Percentiles rank a stretch among this genome's conserved stretches.
Evolutionary conservation across 805 yeast genomes (phyloP).

Genomic region (Candida quercuum): DNA sequence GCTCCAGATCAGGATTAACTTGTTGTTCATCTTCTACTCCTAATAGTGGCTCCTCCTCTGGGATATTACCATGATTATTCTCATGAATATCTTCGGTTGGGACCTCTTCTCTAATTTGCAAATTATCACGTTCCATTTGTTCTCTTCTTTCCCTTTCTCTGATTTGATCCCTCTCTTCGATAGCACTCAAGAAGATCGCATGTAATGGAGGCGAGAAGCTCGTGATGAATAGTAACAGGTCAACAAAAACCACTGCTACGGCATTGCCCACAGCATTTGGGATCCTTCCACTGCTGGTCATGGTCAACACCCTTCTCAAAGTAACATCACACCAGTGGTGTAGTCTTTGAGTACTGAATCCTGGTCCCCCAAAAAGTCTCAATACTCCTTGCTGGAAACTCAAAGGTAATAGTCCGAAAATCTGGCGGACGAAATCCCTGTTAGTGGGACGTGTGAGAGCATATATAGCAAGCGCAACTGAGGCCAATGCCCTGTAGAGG

Average conservation of each 20-base stretch:
- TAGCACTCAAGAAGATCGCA: conserved; percentile 2
- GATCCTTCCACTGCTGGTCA: background rate
- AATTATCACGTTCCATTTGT: background rate
- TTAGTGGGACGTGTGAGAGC: background rate
- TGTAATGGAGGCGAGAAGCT: conserved; percentile 10
- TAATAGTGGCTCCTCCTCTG: too few relatives aligned
- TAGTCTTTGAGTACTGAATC: background rate
- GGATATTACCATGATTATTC: too few relatives aligned
- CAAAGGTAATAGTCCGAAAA: background rate
- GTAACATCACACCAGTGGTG: background rate
- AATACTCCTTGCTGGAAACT: background rate
- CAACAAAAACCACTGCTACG: conserved; percentile 1
- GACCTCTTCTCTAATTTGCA: background rate
- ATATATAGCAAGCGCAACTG: background rate
- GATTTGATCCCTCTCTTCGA: background rate
- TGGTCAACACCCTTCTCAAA: background rate
- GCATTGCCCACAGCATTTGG: background rate
- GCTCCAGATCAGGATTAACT: too few relatives aligned
- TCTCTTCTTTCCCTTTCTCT: background rate
- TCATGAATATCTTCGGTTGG: background rate
- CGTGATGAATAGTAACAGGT: conserved; percentile 6
- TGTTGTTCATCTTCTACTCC: too few relatives aligned
- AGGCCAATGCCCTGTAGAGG: background rate
- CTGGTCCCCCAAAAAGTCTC: background rate
- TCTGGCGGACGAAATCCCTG: background rate